Conservation (phyloP, 352 stramenopile genomes). For the Phytophthora ramorum region DNA sequence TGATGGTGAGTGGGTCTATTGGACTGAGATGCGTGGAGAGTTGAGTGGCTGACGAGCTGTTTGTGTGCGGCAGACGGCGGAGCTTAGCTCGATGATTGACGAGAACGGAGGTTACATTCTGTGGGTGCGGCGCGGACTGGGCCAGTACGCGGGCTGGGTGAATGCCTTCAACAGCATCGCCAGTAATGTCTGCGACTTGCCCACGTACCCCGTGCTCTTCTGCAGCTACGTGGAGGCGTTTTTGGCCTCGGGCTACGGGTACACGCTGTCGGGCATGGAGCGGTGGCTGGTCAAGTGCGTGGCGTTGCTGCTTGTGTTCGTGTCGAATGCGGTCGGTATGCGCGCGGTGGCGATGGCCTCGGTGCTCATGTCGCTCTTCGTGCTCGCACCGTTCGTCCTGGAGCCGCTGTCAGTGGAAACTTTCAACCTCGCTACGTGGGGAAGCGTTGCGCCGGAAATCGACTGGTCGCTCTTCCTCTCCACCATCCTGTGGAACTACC, state of each 20-base stretch:
- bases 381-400: constrained; percentile 81
- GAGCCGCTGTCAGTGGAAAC: constrained; percentile 76
- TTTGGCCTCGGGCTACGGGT: constrained; percentile 61
- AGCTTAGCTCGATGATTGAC: constrained; percentile 87
- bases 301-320: constrained; percentile 76
- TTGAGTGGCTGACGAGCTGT: neutral
- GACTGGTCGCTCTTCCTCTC: constrained; percentile 89
- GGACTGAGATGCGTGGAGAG: neutral
- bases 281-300: constrained; percentile 77
- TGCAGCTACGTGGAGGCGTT: constrained; percentile 88
- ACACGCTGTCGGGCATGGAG: constrained; percentile 57
- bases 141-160: constrained; percentile 84
- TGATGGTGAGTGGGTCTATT: constrained; percentile 59
- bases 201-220: constrained; percentile 86
- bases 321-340: constrained; percentile 79
- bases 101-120: constrained; percentile 89
- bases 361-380: constrained; percentile 84
- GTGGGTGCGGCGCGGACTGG: constrained; percentile 82
- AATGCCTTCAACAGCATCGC: constrained; percentile 89
- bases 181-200: constrained; percentile 86
- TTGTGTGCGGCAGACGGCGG: constrained; percentile 57
- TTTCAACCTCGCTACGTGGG: constrained; percentile 81
- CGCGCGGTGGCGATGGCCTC: constrained; percentile 76
- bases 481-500: constrained; percentile 89
- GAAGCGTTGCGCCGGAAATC: constrained; percentile 67